phyloP scores from a whole-genome alignment of 768 basidiomycete species.

The Boletus pseudo-olivaceus region DNA sequence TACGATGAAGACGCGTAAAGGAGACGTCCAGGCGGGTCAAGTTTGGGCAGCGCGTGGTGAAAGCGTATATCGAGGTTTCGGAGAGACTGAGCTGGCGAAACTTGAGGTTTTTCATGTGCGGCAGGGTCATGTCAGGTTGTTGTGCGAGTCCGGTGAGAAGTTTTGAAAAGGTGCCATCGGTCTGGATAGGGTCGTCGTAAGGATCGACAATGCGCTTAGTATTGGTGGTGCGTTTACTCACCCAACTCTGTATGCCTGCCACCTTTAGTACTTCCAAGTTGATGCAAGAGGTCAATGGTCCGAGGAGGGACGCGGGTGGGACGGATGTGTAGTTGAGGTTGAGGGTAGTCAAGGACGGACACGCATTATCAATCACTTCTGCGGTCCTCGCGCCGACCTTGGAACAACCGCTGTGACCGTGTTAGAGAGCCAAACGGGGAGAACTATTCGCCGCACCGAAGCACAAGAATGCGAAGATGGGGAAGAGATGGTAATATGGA shows the following conservation, averaged over 20 bases:
- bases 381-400: slow-evolving; percentile 52
- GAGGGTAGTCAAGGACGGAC: slow-evolving; percentile 41
- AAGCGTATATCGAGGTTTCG: slow-evolving; percentile 42
- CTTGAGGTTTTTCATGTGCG: slow-evolving; percentile 51
- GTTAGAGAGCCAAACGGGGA: slow-evolving; percentile 13
- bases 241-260: slow-evolving; percentile 62
- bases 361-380: slow-evolving; percentile 39
- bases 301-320: slow-evolving; percentile 44
- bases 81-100: slow-evolving; percentile 52
- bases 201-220: neutral
- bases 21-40: slow-evolving; percentile 59
- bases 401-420: slow-evolving; percentile 49
- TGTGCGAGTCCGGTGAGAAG: slow-evolving; percentile 32
- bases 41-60: slow-evolving; percentile 47
- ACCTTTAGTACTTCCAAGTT: slow-evolving; percentile 56
- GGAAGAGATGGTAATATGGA: slow-evolving; percentile 45
- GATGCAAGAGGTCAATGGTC: slow-evolving; percentile 36
- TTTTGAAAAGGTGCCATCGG: slow-evolving; percentile 51
- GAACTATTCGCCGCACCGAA: slow-evolving; percentile 43
- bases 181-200: slow-evolving; percentile 35
- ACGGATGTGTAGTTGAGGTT: slow-evolving; percentile 64
- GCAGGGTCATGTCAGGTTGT: slow-evolving; percentile 30
- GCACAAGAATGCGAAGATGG: slow-evolving; percentile 43
- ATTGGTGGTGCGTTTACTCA: slow-evolving; percentile 23
- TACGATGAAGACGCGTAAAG: slow-evolving; percentile 53